Base-by-base conservation (phyloP, 768 basidiomycete species). In the Rhodotorula toruloides region DNA sequence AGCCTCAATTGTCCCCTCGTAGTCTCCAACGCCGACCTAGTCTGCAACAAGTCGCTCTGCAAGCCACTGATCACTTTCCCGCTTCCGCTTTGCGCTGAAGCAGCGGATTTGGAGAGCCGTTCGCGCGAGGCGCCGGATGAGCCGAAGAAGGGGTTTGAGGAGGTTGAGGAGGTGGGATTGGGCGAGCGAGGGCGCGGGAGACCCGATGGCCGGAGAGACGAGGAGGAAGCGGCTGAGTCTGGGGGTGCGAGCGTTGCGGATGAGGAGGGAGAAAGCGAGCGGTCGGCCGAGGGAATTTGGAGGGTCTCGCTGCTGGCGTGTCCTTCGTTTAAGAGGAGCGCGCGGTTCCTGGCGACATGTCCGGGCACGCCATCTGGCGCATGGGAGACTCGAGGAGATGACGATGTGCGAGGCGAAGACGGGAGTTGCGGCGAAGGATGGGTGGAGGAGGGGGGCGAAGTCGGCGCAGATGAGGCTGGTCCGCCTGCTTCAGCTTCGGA, bases 51-150 rank as follows among this genome's bases (percentile, higher is more conserved):
- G 56, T 89, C 90, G 0, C 87, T 83, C 76, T 93, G 91, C 29
- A 93, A 82, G 76, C 91, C 89, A 3, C 88, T 88, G 60, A 93
- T 81, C 32, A 93, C 91, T 74, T 88, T 90, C 22, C 90, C 90
- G 16, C 89, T 91, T n/a, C 75, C 76, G 17, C 73, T 54, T 49
- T 58, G 47, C 9, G 70, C 70, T 1, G 39, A 46, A 40, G 46
- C 49, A 7, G 58, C 65, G 4, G 55, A 58, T 36, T 64, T 61
- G 16, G 27, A 32, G n/a, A 71, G 42, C 10, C 70, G 62, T 25
- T 71, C 70, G 16, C 59, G 49, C 27, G 65, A 43, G 5, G 58
- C 54, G 7, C 53, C 58, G 9, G 43, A 27, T 6, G 34, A 47
- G 39, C 61, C 65, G 49, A 70, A 73, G 63, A 73, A 73, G 16